Base-by-base conservation (phyloP, 2,329 filamentous ascomycete species). In the Chalara sp. region DNA sequence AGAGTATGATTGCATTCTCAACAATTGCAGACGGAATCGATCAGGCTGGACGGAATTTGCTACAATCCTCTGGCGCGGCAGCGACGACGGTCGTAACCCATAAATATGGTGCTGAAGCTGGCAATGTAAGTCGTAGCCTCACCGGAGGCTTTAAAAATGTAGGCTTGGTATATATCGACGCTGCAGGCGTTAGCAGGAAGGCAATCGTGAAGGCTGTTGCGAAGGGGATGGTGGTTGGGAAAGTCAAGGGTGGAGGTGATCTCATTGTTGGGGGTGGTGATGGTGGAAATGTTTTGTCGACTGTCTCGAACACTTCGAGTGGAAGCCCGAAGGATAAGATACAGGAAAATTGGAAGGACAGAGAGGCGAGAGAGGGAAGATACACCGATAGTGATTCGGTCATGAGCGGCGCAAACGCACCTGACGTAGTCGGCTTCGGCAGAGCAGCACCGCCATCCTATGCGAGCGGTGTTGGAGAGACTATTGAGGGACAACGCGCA, bases 141-240 rank as follows among this genome's bases (percentile, higher is more conserved):
- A 87, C 89, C 1, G 85, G 89, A 5, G 92, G 91, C 29, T 84
- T 96, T 62, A 96, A 93, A 76, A 99, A 97, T 58, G 93, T 97
- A 6, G 93, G 91, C 5, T 76, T 99, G 31, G 93, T 99, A 32
- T 99, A 99, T 66, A 96, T 99, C 54, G 93, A 99, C 61, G 92
- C 95, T 1, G 86, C 91, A 0, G 93, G 93, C 35, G 93, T 99
- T 1, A 95, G 88, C 50, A 79, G 93, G 41, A 82, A 84, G 54
- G 93, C 93, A 0, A 82, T 99, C 42, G 80, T 99, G 65, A 99
- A 96, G 75, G 89, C 86, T 41, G 93, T 97, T 1, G 93, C 91
- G 21, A 96, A 95, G 73, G 90, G 93, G 40, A 97, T 99, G 93
- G 84, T 95, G 0, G 83, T 95, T 5, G 89, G 89, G 35, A 83